phyloP scores from a whole-genome alignment of 2,329 filamentous ascomycete species.

The Trichoderma sp. region DNA sequence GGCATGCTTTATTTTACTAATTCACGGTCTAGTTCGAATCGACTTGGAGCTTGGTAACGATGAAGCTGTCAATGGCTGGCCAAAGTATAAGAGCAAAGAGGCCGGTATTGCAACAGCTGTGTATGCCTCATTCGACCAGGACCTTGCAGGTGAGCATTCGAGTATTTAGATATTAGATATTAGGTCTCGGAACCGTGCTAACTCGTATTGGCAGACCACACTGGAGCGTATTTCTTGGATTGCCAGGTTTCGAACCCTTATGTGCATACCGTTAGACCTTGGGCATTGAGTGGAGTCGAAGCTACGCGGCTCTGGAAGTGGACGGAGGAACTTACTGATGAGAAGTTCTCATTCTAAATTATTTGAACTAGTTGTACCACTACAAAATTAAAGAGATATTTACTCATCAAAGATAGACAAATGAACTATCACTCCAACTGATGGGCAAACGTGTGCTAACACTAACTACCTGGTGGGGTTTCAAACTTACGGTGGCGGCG shows the following conservation, averaged over 20 bases:
- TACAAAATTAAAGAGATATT: background rate
- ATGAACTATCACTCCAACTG: background rate
- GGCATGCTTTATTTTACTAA: background rate
- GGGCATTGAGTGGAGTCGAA: background rate
- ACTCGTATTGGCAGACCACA: background rate
- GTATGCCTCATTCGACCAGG: background rate
- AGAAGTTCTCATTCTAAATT: background rate
- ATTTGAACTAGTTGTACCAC: background rate
- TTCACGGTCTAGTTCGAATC: background rate
- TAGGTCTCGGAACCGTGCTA: background rate
- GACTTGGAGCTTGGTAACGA: background rate
- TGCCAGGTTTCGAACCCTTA: background rate
- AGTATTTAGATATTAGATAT: background rate
- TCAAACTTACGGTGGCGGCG: background rate
- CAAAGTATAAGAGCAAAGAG: conserved; percentile 4
- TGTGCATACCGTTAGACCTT: background rate
- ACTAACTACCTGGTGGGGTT: background rate
- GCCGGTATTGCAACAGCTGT: conserved; percentile 2
- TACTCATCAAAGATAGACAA: background rate
- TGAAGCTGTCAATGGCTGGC: conserved; percentile 3
- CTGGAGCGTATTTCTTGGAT: background rate
- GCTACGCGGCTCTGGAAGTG: background rate
- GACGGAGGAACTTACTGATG: background rate
- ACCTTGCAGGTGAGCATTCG: background rate
- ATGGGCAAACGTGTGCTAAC: background rate